Evolutionary conservation across 2,329 filamentous ascomycete species (phyloP).

Genomic region (Penicillium rolfsii): DNA sequence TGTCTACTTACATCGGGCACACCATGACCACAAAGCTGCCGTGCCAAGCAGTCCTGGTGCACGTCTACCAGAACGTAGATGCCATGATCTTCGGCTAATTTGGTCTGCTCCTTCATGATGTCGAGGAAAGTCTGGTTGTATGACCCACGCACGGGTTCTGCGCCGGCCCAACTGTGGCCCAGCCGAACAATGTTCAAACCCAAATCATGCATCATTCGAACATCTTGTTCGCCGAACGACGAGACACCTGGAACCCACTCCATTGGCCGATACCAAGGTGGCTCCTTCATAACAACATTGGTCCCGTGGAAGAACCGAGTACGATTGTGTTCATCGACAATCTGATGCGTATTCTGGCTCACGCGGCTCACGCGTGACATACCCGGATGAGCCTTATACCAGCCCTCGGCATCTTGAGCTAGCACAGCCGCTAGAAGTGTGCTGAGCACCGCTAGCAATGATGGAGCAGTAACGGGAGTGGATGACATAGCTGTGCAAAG

Average conservation of each 20-base stretch:
- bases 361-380: neutral
- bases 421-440: neutral
- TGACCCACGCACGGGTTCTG: neutral
- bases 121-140: neutral
- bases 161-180: neutral
- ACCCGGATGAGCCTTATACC: neutral
- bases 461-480: neutral
- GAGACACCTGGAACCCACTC: slow-evolving; percentile 21
- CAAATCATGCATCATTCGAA: neutral
- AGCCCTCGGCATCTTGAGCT: neutral
- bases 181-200: neutral
- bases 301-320: slow-evolving; percentile 24
- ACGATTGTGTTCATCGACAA: slow-evolving; percentile 19
- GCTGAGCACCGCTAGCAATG: neutral
- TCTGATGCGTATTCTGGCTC: slow-evolving; percentile 7
- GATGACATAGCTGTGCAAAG: neutral
- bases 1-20: neutral
- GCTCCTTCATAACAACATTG: slow-evolving; percentile 24
- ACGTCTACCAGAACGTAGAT: neutral
- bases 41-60: neutral
- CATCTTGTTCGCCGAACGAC: slow-evolving; percentile 11
- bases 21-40: neutral
- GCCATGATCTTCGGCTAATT: neutral
- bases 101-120: neutral
- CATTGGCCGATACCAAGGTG: slow-evolving; percentile 20